Evolutionary conservation across 75 land plant genomes (phyloP).

Genomic region (Picea glauca): DNA sequence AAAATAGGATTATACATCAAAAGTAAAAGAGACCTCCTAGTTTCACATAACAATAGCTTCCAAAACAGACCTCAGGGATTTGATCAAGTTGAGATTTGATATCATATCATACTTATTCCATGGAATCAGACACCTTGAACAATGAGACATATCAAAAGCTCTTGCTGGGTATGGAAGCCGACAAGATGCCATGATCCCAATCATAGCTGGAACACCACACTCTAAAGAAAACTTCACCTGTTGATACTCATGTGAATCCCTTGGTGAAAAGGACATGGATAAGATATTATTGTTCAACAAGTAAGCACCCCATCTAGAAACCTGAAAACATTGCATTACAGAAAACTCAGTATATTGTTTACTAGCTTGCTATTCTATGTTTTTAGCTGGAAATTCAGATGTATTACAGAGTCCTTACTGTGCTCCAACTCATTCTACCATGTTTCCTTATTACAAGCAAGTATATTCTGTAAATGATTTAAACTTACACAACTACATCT

Average conservation of each 20-base stretch:
- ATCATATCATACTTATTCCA: constrained; percentile 60
- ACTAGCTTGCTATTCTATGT: not conserved
- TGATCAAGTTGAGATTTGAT: not conserved
- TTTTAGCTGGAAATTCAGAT: not conserved
- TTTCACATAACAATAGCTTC: not conserved
- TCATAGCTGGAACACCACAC: constrained; percentile 75
- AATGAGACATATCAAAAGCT: constrained; percentile 83
- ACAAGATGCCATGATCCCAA: constrained; percentile 63
- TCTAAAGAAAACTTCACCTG: constrained; percentile 80
- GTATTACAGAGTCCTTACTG: not conserved
- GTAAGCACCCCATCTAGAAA: constrained; percentile 84
- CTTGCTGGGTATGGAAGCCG: constrained; percentile 74
- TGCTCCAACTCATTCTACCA: not conserved
- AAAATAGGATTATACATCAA: not conserved
- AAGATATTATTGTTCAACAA: constrained; percentile 51
- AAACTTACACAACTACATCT: not conserved
- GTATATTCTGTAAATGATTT: not conserved
- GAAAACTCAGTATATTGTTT: not conserved
- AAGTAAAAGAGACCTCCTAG: not conserved
- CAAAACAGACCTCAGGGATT: not conserved
- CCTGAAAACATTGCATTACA: constrained; percentile 28
- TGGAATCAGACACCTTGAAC: constrained; percentile 86
- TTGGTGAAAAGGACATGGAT: constrained; percentile 80
- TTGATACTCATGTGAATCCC: constrained; percentile 67
- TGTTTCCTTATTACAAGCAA: no score